These are phyloP conservation scores for Emmonsiellopsis sp. DNA, from an alignment of 2,329 filamentous ascomycete genomes.

Conservation along the genomic window DNA sequence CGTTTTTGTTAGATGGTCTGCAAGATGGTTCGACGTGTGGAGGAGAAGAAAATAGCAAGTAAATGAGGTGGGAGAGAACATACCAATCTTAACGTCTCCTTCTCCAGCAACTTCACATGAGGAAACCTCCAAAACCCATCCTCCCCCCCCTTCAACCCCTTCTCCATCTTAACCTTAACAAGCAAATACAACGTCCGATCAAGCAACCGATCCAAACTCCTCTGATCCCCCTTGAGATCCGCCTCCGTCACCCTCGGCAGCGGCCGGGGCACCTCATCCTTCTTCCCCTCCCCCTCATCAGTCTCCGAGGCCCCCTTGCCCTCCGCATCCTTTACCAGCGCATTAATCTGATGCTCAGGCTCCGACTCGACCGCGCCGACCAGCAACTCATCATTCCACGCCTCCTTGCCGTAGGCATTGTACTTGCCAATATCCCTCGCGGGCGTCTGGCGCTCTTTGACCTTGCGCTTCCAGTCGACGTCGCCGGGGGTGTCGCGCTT, in stretches of 20 bases:
- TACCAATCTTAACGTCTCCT: constrained; percentile 78
- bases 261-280: constrained; percentile 61
- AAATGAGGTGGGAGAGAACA: constrained; percentile 21
- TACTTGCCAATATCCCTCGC: constrained; percentile 81
- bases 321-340: constrained; percentile 67
- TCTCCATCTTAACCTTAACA: constrained; percentile 48
- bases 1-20: neutral
- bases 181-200: constrained; percentile 81
- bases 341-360: constrained; percentile 56
- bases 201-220: constrained; percentile 69
- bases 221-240: constrained; percentile 63
- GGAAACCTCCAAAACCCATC: constrained; percentile 77
- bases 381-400: constrained; percentile 87
- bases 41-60: neutral
- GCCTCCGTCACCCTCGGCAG: constrained; percentile 65
- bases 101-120: constrained; percentile 55
- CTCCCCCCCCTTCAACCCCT: constrained; percentile 16
- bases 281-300: constrained; percentile 29
- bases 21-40: too few species aligned
- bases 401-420: constrained; percentile 61
- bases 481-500: constrained; percentile 78
- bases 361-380: constrained; percentile 62
- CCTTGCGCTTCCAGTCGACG: constrained; percentile 83
- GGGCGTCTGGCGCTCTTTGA: constrained; percentile 64
- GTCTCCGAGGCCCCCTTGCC: constrained; percentile 26